A percentile compares a stretch with the other conserved stretches of the same genome.
phyloP scores from a whole-genome alignment of 768 basidiomycete genomes.

The Hortiboletus campestris region DNA sequence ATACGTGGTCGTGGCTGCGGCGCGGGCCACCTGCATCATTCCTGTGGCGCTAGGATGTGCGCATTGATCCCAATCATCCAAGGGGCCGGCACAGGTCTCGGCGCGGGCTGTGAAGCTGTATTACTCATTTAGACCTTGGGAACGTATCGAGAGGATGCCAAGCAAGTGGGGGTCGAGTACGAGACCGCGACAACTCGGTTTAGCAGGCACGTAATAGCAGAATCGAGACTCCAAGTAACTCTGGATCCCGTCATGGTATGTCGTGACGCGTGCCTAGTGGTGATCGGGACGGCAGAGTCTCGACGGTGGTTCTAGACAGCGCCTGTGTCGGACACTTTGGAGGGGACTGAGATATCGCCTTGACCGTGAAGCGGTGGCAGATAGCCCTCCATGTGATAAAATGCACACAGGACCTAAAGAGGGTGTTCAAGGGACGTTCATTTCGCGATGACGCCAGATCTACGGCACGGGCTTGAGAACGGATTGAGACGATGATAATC shows the following conservation, averaged over 20 bases:
- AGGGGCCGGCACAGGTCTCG: neutral
- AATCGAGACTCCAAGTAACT: neutral
- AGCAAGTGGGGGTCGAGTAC: neutral
- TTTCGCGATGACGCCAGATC: slow-evolving; percentile 18
- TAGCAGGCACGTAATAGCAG: slow-evolving; percentile 10
- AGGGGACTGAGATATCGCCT: slow-evolving; percentile 2
- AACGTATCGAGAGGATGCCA: neutral
- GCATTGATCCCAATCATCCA: neutral
- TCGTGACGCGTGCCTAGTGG: slow-evolving; percentile 4
- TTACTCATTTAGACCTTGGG: neutral
- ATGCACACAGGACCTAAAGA: slow-evolving; percentile 12
- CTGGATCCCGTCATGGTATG: slow-evolving; percentile 2
- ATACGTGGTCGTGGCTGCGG: neutral
- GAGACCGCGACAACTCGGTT: neutral
- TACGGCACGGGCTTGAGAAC: slow-evolving; percentile 16
- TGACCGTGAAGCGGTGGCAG: neutral
- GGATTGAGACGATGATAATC: slow-evolving; percentile 15
- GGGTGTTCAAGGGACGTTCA: slow-evolving; percentile 11
- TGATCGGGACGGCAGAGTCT: slow-evolving; percentile 1
- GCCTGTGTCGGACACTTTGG: slow-evolving; percentile 2
- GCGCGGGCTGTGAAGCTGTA: slow-evolving; percentile 1
- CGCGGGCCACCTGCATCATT: slow-evolving; percentile 10
- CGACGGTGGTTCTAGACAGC: slow-evolving; percentile 2
- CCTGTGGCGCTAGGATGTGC: slow-evolving; percentile 8
- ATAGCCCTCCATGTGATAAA: slow-evolving; percentile 13